phyloP scores from a whole-genome alignment of 805 yeast species.

The Huiozyma sinensis region DNA sequence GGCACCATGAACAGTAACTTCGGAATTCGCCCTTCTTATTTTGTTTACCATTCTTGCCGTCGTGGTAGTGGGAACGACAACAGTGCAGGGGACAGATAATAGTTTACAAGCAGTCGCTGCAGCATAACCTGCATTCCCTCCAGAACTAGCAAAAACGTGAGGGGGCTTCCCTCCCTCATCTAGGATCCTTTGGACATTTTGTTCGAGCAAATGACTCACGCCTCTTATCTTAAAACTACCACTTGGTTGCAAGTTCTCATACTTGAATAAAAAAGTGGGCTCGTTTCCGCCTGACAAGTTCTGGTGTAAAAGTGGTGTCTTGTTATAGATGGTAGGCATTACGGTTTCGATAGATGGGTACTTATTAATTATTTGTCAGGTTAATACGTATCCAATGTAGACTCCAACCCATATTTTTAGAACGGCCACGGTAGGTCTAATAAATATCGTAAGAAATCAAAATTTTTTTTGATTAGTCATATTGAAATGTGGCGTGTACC shows the following conservation, averaged over 20 bases:
- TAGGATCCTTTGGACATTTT: constrained; percentile 21
- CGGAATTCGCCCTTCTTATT: constrained; percentile 39
- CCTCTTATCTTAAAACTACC: constrained; percentile 49
- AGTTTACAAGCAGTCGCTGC: constrained; percentile 30
- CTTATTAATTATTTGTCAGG: no score
- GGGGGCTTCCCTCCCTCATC: constrained; percentile 19
- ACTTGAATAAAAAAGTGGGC: constrained; percentile 33
- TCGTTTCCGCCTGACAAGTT: constrained; percentile 1
- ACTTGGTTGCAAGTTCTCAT: constrained; percentile 41
- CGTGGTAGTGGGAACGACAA: constrained; percentile 45
- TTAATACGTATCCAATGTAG: no score
- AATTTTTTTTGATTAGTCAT: no score
- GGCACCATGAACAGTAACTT: constrained; percentile 35
- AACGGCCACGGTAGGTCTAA: no score
- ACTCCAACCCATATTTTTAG: no score
- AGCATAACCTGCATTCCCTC: constrained; percentile 45
- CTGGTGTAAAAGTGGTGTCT: constrained; percentile 7
- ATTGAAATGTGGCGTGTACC: no score
- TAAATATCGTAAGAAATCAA: no score
- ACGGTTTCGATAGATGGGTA: no score
- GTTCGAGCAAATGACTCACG: constrained; percentile 35
- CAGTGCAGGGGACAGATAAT: constrained; percentile 38
- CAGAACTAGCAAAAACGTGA: constrained; percentile 39
- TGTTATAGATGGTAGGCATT: constrained; percentile 3
- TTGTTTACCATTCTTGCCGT: constrained; percentile 34